Evolutionary conservation across 2,329 filamentous ascomycete species (phyloP).

Genomic region (Trichoderma gracile): DNA sequence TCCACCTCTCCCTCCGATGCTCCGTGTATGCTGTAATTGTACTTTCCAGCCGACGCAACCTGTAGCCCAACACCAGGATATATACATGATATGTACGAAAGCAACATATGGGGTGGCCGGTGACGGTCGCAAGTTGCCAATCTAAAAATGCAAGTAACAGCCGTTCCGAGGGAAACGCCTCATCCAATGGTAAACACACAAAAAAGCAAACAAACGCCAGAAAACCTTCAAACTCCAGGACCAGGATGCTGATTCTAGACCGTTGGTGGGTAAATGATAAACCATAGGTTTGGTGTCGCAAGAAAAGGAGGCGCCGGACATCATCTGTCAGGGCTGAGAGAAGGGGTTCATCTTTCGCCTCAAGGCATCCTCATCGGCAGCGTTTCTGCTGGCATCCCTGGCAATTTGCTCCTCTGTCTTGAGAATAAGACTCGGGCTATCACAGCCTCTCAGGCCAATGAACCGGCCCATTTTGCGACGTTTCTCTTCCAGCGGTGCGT

Average conservation of each 20-base stretch:
- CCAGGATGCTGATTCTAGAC: slow-evolving; percentile 11
- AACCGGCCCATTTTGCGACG: slow-evolving; percentile 71
- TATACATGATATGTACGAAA: slow-evolving; percentile 22
- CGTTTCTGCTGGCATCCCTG: slow-evolving; percentile 43
- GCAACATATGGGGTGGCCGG: not conserved
- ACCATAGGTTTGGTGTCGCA: not conserved
- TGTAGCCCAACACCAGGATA: slow-evolving; percentile 5
- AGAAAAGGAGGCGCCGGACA: not conserved
- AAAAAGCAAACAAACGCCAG: not conserved
- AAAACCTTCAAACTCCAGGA: slow-evolving; percentile 12
- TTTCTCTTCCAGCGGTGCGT: slow-evolving; percentile 64
- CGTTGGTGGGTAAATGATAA: slow-evolving; percentile 2
- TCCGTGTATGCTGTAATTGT: slow-evolving; percentile 19
- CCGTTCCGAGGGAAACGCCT: not conserved
- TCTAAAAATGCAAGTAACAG: slow-evolving; percentile 24
- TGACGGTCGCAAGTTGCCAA: slow-evolving; percentile 18
- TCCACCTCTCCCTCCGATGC: slow-evolving; percentile 26
- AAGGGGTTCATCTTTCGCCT: slow-evolving; percentile 47
- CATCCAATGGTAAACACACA: not conserved
- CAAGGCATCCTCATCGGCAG: slow-evolving; percentile 50
- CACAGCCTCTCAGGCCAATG: slow-evolving; percentile 66
- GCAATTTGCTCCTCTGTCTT: slow-evolving; percentile 52
- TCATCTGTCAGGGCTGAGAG: slow-evolving; percentile 11
- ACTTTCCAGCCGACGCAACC: not conserved
- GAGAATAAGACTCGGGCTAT: slow-evolving; percentile 40